phyloP scores from a whole-genome alignment of 1,284 basidiomycete genomes.

The Kwoniella shivajii region DNA sequence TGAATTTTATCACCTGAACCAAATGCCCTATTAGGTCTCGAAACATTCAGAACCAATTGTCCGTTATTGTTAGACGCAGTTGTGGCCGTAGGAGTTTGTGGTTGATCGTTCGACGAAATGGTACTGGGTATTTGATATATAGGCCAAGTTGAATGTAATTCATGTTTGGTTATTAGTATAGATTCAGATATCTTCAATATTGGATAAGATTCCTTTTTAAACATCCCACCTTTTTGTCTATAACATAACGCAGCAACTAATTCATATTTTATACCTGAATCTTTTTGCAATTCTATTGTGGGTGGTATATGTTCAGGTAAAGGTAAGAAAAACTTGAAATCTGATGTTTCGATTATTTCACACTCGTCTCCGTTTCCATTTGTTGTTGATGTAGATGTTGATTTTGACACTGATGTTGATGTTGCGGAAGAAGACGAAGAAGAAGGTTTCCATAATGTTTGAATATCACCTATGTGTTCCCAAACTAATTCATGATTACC shows the following conservation, averaged over 20 bases:
- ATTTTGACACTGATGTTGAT: too few species aligned
- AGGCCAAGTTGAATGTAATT: conserved; percentile 85
- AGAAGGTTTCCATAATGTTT: conserved; percentile 45
- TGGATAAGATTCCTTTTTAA: conserved; percentile 68
- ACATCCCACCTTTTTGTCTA: conserved; percentile 77
- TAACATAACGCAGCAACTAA: conserved; percentile 78
- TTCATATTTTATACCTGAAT: conserved; percentile 81
- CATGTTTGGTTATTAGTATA: conserved; percentile 84
- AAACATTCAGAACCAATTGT: conserved; percentile 66
- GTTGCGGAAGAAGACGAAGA: too few species aligned
- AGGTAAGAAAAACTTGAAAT: conserved; percentile 76
- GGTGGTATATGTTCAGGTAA: conserved; percentile 84
- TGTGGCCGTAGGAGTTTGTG: too few species aligned
- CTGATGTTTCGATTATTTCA: conserved; percentile 61
- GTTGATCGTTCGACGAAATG: conserved; percentile 2
- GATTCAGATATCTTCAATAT: conserved; percentile 63
- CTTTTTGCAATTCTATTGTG: conserved; percentile 70
- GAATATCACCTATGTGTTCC: conserved; percentile 46
- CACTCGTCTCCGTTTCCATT: conserved; percentile 64
- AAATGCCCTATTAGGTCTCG: conserved; percentile 70
- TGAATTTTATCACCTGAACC: conserved; percentile 79
- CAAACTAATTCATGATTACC: conserved; percentile 56
- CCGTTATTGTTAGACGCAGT: conserved; percentile 60
- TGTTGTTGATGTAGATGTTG: too few species aligned
- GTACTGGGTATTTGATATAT: conserved; percentile 71